A percentile compares a stretch with the other conserved stretches of the same genome.
Evolutionary conservation across 352 stramenopile genomes (phyloP).

Genomic region (Phytophthora aleatoria): DNA sequence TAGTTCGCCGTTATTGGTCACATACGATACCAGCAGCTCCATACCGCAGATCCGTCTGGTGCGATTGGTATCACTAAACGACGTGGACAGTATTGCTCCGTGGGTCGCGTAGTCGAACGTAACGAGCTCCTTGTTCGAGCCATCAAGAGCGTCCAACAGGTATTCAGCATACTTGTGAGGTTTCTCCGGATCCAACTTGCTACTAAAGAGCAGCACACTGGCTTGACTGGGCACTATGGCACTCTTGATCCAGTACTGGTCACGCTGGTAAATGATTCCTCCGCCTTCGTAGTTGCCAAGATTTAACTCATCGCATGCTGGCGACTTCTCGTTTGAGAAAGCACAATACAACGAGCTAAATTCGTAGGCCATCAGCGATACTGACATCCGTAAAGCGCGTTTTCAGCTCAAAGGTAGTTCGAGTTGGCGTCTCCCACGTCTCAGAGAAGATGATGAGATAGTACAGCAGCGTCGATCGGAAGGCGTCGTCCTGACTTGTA

Average conservation of each 20-base stretch:
- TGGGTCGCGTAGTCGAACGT: background rate
- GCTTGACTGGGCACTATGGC: slow-evolving; percentile 27
- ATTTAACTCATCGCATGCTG: slow-evolving; percentile 21
- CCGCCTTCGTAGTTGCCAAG: background rate
- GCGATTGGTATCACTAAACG: background rate
- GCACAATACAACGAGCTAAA: slow-evolving; percentile 24
- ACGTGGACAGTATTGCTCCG: background rate
- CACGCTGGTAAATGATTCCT: slow-evolving; percentile 35
- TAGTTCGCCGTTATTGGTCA: background rate
- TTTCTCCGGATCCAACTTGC: slow-evolving; percentile 54
- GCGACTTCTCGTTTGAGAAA: slow-evolving; percentile 36
- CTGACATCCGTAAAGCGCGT: background rate
- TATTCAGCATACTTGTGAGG: slow-evolving; percentile 55
- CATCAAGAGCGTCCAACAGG: slow-evolving; percentile 38
- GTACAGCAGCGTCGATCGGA: background rate
- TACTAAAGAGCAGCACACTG: slow-evolving; percentile 54
- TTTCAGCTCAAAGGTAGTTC: background rate
- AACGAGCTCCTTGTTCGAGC: slow-evolving; percentile 32
- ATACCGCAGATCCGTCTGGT: background rate
- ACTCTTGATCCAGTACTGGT: no score
- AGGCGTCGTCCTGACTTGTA: background rate
- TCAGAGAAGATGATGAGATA: background rate
- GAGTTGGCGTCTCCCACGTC: background rate
- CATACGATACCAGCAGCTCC: background rate
- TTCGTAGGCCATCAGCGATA: background rate